These are phyloP conservation scores for Alternaria longipes DNA, from an alignment of 2,329 filamentous ascomycete species.

Conservation along the genomic window DNA sequence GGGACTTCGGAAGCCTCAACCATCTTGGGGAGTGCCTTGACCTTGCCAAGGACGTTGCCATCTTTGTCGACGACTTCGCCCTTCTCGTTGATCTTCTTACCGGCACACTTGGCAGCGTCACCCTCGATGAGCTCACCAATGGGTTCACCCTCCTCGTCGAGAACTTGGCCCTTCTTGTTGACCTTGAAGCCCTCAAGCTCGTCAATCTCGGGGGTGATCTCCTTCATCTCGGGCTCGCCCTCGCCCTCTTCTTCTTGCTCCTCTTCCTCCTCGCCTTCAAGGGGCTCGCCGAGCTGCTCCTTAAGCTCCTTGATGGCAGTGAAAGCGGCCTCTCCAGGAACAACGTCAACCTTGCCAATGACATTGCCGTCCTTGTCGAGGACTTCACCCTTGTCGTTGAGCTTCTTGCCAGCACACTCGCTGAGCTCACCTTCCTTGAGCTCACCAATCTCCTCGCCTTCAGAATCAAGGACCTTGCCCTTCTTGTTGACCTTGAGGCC, in stretches of 20 bases:
- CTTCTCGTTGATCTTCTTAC: conserved; percentile 71
- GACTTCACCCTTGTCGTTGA: conserved; percentile 62
- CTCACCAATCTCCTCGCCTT: conserved; percentile 62
- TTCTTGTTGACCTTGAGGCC: conserved; percentile 67
- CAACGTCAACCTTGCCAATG: conserved; percentile 59
- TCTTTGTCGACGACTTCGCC: conserved; percentile 72
- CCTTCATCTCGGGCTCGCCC: conserved; percentile 52
- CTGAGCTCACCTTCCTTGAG: conserved; percentile 58
- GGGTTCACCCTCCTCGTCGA: conserved; percentile 63
- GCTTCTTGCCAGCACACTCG: conserved; percentile 57
- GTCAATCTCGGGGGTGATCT: conserved; percentile 56
- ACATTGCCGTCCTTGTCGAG: conserved; percentile 61
- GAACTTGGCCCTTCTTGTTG: conserved; percentile 66
- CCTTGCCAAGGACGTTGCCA: conserved; percentile 70
- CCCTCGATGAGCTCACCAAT: conserved; percentile 66
- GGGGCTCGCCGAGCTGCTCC: conserved; percentile 56
- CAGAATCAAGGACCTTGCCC: conserved; percentile 61
- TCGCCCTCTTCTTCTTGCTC: conserved; percentile 26
- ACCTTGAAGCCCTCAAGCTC: conserved; percentile 63
- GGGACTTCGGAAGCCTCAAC: conserved; percentile 32
- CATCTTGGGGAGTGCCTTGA: conserved; percentile 61
- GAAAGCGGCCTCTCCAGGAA: conserved; percentile 61
- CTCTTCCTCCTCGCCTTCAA: conserved; percentile 12
- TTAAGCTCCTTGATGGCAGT: conserved; percentile 59
- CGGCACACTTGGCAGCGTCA: conserved; percentile 69